Percentiles rank a stretch among this genome's conserved stretches.
phyloP scores from a whole-genome alignment of 202 grass and related monocot genomes.

The Setaria viridis region DNA sequence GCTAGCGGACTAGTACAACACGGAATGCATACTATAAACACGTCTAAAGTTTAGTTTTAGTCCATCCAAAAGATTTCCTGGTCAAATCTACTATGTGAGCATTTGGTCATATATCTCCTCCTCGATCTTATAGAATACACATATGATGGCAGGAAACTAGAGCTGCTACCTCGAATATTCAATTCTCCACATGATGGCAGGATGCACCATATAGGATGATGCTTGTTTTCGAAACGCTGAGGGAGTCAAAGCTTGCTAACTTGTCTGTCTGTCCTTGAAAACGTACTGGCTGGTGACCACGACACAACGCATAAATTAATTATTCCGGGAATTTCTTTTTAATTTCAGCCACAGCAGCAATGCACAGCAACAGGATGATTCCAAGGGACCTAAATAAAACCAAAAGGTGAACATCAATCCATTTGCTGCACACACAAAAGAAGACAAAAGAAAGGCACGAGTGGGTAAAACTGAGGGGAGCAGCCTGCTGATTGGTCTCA shows the following conservation, averaged over 20 bases:
- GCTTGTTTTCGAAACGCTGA: conserved; percentile 26
- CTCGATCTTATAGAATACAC: no score
- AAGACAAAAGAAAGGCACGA: background rate
- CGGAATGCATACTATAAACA: no score
- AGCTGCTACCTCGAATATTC: no score
- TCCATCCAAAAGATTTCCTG: no score
- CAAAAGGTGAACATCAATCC: background rate
- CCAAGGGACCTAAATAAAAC: conserved; percentile 1
- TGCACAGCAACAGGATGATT: conserved; percentile 5
- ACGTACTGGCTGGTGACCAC: background rate
- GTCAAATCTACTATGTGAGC: no score
- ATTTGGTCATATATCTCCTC: no score
- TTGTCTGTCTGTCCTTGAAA: conserved; percentile 3
- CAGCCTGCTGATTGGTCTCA: conserved; percentile 33
- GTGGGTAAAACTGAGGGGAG: conserved; percentile 24
- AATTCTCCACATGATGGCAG: no score
- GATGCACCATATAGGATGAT: background rate
- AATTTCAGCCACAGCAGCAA: background rate
- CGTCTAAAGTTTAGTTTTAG: no score
- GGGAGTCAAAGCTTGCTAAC: background rate
- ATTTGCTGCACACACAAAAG: conserved; percentile 26
- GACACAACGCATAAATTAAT: conserved; percentile 15
- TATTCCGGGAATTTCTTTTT: background rate
- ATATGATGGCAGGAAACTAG: no score
- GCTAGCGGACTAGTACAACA: no score